Evolutionary conservation across 768 basidiomycete species (phyloP), one percentile per base, ranked within the genome.

Genomic region (Exidia glandulosa): DNA sequence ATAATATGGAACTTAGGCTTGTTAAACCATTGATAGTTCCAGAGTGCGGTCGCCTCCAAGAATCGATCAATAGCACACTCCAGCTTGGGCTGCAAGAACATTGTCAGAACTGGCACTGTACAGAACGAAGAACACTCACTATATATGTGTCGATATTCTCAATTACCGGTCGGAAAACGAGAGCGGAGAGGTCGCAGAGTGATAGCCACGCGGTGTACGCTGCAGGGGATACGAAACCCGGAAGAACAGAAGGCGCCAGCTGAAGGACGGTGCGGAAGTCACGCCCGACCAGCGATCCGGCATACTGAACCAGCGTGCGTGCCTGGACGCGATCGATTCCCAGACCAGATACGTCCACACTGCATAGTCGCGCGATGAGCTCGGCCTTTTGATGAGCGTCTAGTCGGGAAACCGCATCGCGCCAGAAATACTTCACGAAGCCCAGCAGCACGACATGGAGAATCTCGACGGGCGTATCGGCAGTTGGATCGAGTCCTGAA

Each of bases 361-460:
- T 45, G 41, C 16, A 5, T 6, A 45, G 41, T 3, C 41, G 41
- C 4, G 41, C 41, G 4, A 4, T 45, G 6, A 45, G 41, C 41
- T 45, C 41, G 5, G 14, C 41, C 16, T 45, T 45, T n/a, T 45
- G 41, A 13, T 45, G 41, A n/a, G 41, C 14, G 23, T 45, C 23
- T 3, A 45, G 5, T 3, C 41, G 41, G 4, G 41, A 5, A 45
- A 45, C 41, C 2, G 68, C 65, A 65, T 80, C 77, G 0, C 73
- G 69, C 78, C 79, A 81, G 33, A 77, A 70, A 60, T 80, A 81
- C 54, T 80, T 80, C 52, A 79, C 70, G 64, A 78, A 71, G 0
- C 78, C 77, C 1, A 79, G 72, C 0, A 79, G 66, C 25, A 78
- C 41, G 41, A 45, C 41, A 16, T 45, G 41, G 16, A 45, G 41